These are phyloP conservation scores for Maudiozyma turicensis DNA, from an alignment of 805 yeast species.

Conservation along the genomic window DNA sequence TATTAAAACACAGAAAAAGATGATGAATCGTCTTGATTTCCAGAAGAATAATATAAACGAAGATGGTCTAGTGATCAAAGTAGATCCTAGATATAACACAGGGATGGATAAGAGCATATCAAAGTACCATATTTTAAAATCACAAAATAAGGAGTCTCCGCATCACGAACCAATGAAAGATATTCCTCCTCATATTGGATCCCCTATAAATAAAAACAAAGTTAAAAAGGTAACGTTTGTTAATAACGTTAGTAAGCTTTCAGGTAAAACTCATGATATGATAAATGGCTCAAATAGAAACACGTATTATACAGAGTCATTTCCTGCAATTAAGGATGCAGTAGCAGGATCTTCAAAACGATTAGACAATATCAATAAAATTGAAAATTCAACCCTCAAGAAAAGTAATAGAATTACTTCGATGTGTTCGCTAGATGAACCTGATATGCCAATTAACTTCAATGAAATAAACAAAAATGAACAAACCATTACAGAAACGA, in stretches of 20 bases:
- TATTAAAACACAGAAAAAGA: background rate
- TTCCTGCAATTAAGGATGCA: background rate
- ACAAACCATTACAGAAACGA: too few species aligned
- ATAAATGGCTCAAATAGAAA: background rate
- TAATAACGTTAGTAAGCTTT: background rate
- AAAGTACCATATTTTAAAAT: too few species aligned
- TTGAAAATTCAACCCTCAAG: too few species aligned
- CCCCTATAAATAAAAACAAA: background rate
- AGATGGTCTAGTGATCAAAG: background rate
- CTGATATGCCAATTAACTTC: too few species aligned
- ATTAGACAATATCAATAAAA: too few species aligned
- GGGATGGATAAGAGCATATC: background rate
- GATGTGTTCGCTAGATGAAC: too few species aligned
- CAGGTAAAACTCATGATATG: background rate
- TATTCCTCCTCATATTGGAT: too few species aligned
- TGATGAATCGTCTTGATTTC: background rate
- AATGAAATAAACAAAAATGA: too few species aligned
- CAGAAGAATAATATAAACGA: background rate
- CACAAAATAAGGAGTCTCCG: too few species aligned
- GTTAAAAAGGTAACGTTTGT: conserved; percentile 4
- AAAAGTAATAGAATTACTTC: too few species aligned
- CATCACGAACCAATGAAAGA: too few species aligned
- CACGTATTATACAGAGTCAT: background rate
- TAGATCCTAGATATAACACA: conserved; percentile 2
- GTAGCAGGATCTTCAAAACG: too few species aligned